Evolutionary conservation across 139 green algal species (phyloP).

Genomic region (Micractinium conductrix): DNA sequence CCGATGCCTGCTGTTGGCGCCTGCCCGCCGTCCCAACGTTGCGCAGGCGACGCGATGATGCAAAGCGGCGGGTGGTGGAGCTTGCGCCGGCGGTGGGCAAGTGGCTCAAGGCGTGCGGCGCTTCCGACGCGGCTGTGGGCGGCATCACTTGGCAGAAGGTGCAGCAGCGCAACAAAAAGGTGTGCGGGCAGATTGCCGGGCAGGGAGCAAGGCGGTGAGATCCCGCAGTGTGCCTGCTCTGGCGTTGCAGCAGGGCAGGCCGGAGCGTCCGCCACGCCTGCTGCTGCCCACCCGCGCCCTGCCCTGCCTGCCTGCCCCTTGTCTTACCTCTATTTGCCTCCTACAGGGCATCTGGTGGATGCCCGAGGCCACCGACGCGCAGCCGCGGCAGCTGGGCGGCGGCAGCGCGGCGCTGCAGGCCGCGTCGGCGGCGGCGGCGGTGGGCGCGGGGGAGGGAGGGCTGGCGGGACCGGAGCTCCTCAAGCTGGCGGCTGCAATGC

Average conservation of each 20-base stretch:
- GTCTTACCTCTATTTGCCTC: no score
- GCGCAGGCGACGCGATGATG: conserved; percentile 12
- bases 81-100: conserved; percentile 51
- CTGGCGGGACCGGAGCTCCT: conserved; percentile 59
- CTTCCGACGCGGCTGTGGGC: conserved; percentile 66
- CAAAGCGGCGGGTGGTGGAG: conserved; percentile 33
- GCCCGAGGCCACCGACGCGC: conserved; percentile 51
- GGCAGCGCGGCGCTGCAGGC: conserved; percentile 5
- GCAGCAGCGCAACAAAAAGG: conserved; percentile 66
- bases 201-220: no score
- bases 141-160: conserved; percentile 77
- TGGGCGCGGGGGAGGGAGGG: conserved; percentile 9
- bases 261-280: no score
- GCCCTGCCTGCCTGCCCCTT: no score
- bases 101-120: conserved; percentile 64
- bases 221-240: no score
- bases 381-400: conserved; percentile 26
- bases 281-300: no score
- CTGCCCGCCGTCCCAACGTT: no score
- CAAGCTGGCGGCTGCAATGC: conserved; percentile 62
- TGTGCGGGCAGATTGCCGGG: conserved; percentile 9
- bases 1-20: no score
- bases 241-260: no score
- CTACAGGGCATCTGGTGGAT: conserved; percentile 75
- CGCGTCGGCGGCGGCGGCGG: neutral